Evolutionary conservation across 345 rosid species (phyloP).

Genomic region (Geranium rotundifolium): DNA sequence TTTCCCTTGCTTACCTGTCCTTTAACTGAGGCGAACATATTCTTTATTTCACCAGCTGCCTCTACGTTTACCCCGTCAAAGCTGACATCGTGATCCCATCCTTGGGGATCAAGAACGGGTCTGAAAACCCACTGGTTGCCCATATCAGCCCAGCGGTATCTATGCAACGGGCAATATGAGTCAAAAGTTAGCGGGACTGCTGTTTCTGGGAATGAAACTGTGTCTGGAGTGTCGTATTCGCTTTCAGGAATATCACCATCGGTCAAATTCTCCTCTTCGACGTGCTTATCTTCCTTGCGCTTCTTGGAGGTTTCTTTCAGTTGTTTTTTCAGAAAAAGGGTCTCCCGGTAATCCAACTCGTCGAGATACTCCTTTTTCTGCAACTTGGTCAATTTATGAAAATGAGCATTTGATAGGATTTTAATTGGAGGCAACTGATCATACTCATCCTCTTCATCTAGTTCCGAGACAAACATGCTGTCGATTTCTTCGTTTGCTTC

Average conservation of each 20-base stretch:
- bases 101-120: slow-evolving; percentile 86
- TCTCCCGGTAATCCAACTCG: slow-evolving; percentile 84
- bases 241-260: slow-evolving; percentile 21
- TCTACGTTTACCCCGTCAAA: slow-evolving; percentile 83
- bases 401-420: slow-evolving; percentile 66
- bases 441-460: slow-evolving; percentile 69
- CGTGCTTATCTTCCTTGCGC: slow-evolving; percentile 35
- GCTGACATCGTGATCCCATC: slow-evolving; percentile 95
- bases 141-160: slow-evolving; percentile 50
- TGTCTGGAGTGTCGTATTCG: slow-evolving; percentile 33
- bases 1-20: slow-evolving; percentile 84
- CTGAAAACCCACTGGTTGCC: slow-evolving; percentile 53
- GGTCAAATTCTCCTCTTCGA: slow-evolving; percentile 20
- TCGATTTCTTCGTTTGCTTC: slow-evolving; percentile 46
- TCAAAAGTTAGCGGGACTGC: slow-evolving; percentile 78
- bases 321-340: slow-evolving; percentile 72
- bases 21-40: slow-evolving; percentile 39
- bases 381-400: slow-evolving; percentile 47
- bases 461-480: slow-evolving; percentile 34
- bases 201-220: slow-evolving; percentile 61
- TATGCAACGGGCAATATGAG: slow-evolving; percentile 48
- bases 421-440: slow-evolving; percentile 79
- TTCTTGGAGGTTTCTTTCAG: slow-evolving; percentile 55
- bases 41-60: slow-evolving; percentile 43
- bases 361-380: slow-evolving; percentile 78